Evolutionary conservation across 2,329 filamentous ascomycete species (phyloP).

Genomic region (Xylariaceae sp.): DNA sequence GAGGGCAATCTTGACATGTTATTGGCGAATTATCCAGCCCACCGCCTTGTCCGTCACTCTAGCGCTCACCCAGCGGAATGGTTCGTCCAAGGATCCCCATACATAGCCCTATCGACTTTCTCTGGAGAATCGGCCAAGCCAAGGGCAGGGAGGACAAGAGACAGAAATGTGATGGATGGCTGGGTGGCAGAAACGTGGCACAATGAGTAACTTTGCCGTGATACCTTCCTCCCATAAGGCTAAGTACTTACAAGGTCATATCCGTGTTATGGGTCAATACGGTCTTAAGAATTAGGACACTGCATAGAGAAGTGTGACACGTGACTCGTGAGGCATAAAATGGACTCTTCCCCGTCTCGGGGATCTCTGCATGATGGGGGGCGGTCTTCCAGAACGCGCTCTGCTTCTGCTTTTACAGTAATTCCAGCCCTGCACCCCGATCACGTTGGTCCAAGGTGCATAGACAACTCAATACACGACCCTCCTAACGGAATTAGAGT

Average conservation of each 20-base stretch:
- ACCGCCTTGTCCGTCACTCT: too few species aligned
- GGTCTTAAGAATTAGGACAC: background rate
- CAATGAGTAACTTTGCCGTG: background rate
- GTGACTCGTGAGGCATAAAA: too few species aligned
- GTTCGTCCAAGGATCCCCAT: background rate
- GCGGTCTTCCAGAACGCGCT: constrained; percentile 14
- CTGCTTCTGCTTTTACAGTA: constrained; percentile 10
- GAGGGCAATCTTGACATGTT: background rate
- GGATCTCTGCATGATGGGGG: constrained; percentile 3
- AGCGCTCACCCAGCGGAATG: constrained; percentile 12
- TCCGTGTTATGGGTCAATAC: too few species aligned
- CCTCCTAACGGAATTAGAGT: too few species aligned
- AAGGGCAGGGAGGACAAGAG: constrained; percentile 1
- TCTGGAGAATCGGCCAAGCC: too few species aligned
- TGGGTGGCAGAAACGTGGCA: constrained; percentile 9
- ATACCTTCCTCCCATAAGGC: too few species aligned
- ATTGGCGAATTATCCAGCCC: too few species aligned
- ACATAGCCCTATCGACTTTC: background rate
- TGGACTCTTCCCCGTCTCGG: too few species aligned
- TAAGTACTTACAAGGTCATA: too few species aligned
- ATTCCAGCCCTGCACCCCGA: too few species aligned
- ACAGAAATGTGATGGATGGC: background rate
- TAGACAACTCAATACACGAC: constrained; percentile 26
- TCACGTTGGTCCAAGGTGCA: constrained; percentile 18
- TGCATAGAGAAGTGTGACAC: too few species aligned